Evolutionary conservation across 441 rosid genomes (phyloP), one percentile per base, ranked within the genome.

Genomic region (Eutrema salsugineum): DNA sequence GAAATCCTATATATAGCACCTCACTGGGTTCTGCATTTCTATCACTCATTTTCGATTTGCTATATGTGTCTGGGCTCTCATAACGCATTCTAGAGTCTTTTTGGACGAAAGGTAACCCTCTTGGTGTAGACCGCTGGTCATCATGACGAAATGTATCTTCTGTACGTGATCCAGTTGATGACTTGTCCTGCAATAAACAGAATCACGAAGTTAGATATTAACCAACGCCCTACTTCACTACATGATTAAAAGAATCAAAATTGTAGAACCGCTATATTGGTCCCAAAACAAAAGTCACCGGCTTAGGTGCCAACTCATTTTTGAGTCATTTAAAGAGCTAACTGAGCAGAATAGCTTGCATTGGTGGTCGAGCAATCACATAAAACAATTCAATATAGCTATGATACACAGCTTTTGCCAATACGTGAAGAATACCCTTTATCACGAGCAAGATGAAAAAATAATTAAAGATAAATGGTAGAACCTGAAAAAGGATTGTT

Each of bases 1-100:
- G 99, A 79, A 94, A 94, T 24, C 99, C 98, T 76, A 94, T 86
- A 91, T 97, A 94, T 54, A 92, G 69, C 51, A 94, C 98, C 72
- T 92, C 99, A 74, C 99, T 90, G 17, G 97, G 91, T 66, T 94
- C 99, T 56, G 82, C 81, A 81, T 69, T 80, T 83, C 68, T 87
- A 68, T 91, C 97, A 75, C 64, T 73, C 59, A 68, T 74, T 83
- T 78, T 94, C 57, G 89, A 77, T 79, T 79, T 89, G 76, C 82
- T 78, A 72, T 68, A 79, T n/a, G 80, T 47, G 36, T 91, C 95
- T 24, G 97, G 91, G 78, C 93, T 90, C 51, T 81, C 81, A 54
- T 75, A 83, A 51, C 78, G 87, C 69, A 68, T 59, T 79, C 90
- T 87, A 47, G 89, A 81, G 72, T 88, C 95, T 78, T 84, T 91